Percentiles rank a stretch among this genome's conserved stretches.
Evolutionary conservation across 1,139 yeast species (phyloP).

Genomic region (Ogataea hybrid): DNA sequence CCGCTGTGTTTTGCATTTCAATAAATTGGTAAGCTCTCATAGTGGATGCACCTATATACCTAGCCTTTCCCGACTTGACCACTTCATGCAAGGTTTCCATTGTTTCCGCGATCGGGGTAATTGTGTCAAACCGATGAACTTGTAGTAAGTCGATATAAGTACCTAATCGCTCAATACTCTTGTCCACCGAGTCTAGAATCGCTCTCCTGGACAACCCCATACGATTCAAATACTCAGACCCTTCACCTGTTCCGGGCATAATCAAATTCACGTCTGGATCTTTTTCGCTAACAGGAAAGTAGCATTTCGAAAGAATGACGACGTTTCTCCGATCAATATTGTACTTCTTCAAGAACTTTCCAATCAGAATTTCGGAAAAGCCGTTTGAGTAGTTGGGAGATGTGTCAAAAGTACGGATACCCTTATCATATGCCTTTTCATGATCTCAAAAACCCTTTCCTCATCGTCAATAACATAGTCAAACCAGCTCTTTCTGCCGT

Average conservation of each 20-base stretch:
- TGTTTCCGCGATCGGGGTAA: conserved; percentile 46
- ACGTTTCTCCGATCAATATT: conserved; percentile 44
- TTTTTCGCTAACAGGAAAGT: conserved; percentile 32
- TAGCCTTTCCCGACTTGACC: conserved; percentile 44
- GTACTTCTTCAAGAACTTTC: conserved; percentile 44
- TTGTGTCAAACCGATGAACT: conserved; percentile 49
- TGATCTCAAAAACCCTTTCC: conserved; percentile 38
- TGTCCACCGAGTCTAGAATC: conserved; percentile 49
- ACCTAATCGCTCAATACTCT: conserved; percentile 50
- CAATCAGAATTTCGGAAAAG: conserved; percentile 40
- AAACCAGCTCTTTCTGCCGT: conserved; percentile 47
- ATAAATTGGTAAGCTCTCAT: conserved; percentile 51
- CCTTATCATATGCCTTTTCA: conserved; percentile 52
- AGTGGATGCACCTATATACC: conserved; percentile 60
- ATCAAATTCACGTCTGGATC: background rate
- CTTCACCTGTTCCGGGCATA: background rate
- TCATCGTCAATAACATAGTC: conserved; percentile 50
- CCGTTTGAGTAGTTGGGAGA: conserved; percentile 53
- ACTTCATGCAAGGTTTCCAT: conserved; percentile 55
- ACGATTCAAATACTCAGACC: conserved; percentile 35
- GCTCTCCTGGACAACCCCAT: conserved; percentile 54
- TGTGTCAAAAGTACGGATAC: conserved; percentile 55
- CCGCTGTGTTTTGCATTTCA: conserved; percentile 50
- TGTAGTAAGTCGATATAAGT: conserved; percentile 49
- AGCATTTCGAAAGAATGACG: conserved; percentile 46